Percentiles rank a stretch among this genome's conserved stretches.
Conservation (phyloP, 1,139 yeast genomes). For the Torulaspora pretoriensis region DNA sequence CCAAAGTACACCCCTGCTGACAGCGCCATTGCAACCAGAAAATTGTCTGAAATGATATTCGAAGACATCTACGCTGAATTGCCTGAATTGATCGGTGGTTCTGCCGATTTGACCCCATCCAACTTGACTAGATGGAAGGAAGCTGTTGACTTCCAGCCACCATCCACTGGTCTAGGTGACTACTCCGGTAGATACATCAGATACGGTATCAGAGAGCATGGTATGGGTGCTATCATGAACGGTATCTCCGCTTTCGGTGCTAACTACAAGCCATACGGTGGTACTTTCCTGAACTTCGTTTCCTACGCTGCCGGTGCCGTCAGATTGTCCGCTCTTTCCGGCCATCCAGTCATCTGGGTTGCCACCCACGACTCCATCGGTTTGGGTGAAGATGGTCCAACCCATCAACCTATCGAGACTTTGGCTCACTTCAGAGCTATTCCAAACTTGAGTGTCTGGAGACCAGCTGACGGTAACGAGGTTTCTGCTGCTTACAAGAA, state of each 20-base stretch:
- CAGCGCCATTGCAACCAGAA: slow-evolving; percentile 88
- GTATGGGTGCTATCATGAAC: slow-evolving; percentile 98
- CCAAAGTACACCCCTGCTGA: slow-evolving; percentile 80
- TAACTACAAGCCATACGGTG: slow-evolving; percentile 90
- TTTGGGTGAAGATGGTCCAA: slow-evolving; percentile 99
- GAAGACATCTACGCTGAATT: slow-evolving; percentile 57
- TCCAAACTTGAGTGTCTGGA: slow-evolving; percentile 95
- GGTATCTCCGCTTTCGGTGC: slow-evolving; percentile 97
- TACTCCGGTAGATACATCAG: slow-evolving; percentile 93
- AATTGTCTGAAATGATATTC: slow-evolving; percentile 82
- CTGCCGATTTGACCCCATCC: slow-evolving; percentile 97
- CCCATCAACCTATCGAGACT: slow-evolving; percentile 99
- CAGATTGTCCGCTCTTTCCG: slow-evolving; percentile 89
- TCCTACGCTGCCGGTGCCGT: slow-evolving; percentile 98
- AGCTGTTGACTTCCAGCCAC: slow-evolving; percentile 93
- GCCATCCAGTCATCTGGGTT: slow-evolving; percentile 93
- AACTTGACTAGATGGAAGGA: slow-evolving; percentile 88
- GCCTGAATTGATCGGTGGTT: slow-evolving; percentile 96
- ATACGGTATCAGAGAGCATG: slow-evolving; percentile 99
- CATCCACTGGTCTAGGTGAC: slow-evolving; percentile 74
- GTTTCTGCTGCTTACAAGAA: slow-evolving; percentile 91
- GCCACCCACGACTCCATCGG: slow-evolving; percentile 99
- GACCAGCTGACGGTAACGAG: slow-evolving; percentile 99
- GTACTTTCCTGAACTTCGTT: slow-evolving; percentile 97
- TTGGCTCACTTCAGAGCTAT: slow-evolving; percentile 95